Percentiles rank a stretch among this genome's conserved stretches.
These are phyloP conservation scores for Plasmodium falciparum DNA, from an alignment of 169 alveolate species.

Conservation along the genomic window DNA sequence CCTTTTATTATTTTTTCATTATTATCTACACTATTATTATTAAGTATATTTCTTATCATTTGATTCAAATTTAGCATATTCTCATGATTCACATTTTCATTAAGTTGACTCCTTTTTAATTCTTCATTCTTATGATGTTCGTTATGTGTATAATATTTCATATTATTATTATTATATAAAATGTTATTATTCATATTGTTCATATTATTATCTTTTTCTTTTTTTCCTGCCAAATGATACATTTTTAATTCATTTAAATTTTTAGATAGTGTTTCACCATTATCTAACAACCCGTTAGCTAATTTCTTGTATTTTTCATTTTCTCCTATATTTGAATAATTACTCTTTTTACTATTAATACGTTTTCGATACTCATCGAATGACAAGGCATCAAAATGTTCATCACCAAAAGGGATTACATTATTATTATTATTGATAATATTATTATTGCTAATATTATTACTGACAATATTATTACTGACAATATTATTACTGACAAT, in stretches of 20 bases:
- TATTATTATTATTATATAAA: background rate
- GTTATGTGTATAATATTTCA: background rate
- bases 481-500: background rate
- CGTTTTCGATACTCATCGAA: conserved; percentile 2
- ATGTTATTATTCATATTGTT: too few relatives aligned
- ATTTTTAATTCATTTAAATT: background rate
- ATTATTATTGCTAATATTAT: background rate
- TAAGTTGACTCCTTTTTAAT: conserved; percentile 13
- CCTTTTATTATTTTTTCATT: conserved; percentile 66
- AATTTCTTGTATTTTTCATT: background rate
- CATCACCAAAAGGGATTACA: background rate
- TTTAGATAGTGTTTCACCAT: background rate
- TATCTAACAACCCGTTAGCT: background rate
- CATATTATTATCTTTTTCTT: background rate
- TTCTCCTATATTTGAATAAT: conserved; percentile 1
- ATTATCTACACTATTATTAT: conserved; percentile 22
- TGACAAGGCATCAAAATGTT: conserved; percentile 1
- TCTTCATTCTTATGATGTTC: conserved; percentile 34
- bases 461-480: background rate
- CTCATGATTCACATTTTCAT: conserved; percentile 19
- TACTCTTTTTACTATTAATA: background rate
- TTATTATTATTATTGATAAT: background rate
- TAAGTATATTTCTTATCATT: conserved; percentile 63
- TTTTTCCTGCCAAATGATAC: background rate
- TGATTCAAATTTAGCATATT: conserved; percentile 18